Evolutionary conservation across 768 basidiomycete genomes (phyloP).

Genomic region (Coprinopsis strossmayeri): DNA sequence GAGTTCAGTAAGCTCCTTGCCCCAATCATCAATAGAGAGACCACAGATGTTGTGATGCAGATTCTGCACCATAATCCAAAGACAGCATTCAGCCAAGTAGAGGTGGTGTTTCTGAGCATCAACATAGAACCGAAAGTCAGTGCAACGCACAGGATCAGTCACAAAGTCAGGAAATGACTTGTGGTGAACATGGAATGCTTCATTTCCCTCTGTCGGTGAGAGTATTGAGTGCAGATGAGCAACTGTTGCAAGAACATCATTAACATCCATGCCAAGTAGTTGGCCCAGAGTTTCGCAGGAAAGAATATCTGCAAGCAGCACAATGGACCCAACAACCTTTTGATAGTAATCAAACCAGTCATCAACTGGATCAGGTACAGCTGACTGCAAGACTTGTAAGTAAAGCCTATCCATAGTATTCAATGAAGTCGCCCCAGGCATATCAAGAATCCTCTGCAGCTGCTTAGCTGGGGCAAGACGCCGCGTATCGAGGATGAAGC

Average conservation of each 20-base stretch:
- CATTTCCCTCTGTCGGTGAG: background rate
- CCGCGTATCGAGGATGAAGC: background rate
- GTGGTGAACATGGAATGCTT: background rate
- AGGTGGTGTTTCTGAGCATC: background rate
- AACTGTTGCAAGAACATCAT: background rate
- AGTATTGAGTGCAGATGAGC: background rate
- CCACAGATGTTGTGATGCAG: background rate
- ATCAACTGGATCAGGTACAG: background rate
- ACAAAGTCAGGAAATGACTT: conserved; percentile 7
- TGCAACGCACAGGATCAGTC: background rate
- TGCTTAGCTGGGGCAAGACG: background rate
- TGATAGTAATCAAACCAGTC: conserved; percentile 1
- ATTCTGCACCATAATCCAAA: background rate
- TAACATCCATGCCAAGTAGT: background rate
- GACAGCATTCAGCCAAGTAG: background rate
- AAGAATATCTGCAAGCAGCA: background rate
- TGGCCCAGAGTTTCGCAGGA: background rate
- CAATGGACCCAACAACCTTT: conserved; percentile 1
- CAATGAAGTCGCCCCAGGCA: background rate
- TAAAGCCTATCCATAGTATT: conserved; percentile 1
- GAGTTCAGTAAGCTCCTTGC: background rate
- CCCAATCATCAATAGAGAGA: background rate
- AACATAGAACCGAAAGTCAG: background rate
- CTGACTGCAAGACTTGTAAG: background rate
- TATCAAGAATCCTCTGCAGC: background rate